Evolutionary conservation across 768 basidiomycete species (phyloP), one percentile per base, ranked within the genome.

Genomic region (Cytidiella melzeri): DNA sequence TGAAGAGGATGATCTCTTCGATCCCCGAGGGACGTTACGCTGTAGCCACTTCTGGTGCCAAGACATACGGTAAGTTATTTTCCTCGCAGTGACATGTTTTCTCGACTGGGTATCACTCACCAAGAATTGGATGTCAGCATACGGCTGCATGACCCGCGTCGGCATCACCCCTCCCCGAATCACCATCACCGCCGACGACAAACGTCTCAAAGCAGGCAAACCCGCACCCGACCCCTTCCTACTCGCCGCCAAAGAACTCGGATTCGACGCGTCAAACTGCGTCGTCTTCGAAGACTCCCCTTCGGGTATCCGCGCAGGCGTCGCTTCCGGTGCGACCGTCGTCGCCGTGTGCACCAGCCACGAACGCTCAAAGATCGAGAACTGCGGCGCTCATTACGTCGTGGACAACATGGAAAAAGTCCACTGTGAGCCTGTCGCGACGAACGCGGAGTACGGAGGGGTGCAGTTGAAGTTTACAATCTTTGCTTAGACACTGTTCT

Each of bases 231-330:
- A 81, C 59, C 80, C 79, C 1, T 81, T 81, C 72, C 69, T 81
- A 53, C 80, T 81, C 45, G 80, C 80, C 10, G 80, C 80, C 7
- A 62, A 74, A 55, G 76, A 77, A 57, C 74, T 81, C 43, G 78
- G 80, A 5, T 81, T 73, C 59, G 64, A 72, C 4, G 72, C 77
- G 41, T 70, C 72, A 42, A 73, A 75, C n/a, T 84, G 83, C 53
- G 75, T 91, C 56, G 87, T 90, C 24, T 80, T 91, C 44, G 87
- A 88, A 60, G 87, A 91, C 59, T 87, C 79, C 39, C 74, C 80
- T 26, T 73, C 72, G 46, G 76, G 84, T 19, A 81, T 91, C 61
- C 70, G 71, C 24, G 78, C 84, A 0, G 87, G 87, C 10, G 75
- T 84, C 26, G 85, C 85, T 0, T 79, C 81, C 26, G 87, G 87